Base-by-base conservation (phyloP, 2,329 filamentous ascomycete genomes). In the Emergomyces africanus region DNA sequence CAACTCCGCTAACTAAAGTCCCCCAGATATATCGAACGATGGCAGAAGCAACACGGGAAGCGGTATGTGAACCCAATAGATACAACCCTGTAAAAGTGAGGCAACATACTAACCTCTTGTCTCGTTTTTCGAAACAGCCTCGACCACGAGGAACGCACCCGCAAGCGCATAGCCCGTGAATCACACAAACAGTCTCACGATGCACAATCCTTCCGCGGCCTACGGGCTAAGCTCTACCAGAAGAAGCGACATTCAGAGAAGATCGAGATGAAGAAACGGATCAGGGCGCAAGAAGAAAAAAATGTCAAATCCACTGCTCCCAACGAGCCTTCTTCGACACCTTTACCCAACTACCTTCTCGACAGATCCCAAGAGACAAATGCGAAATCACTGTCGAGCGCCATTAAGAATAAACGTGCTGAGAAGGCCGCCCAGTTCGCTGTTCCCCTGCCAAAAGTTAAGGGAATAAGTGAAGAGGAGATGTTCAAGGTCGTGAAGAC, bases 401-500 rank as follows among this genome's bases (percentile, higher is more conserved):
- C 90, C 58, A 95, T 96, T 78, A 99, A 97, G 83, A 90, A 96
- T 75, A 96, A 96, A 81, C 82, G 94, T 46, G 82, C 82, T 63
- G 95, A 96, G 74, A 96, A 96, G 81, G 90, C 91, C 6, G 94
- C 94, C 56, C 89, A 92, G 71, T 97, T 96, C 72, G 83, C 82
- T 37, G 94, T 97, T 44, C 94, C 94, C 1, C 74, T 99, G 69
- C 94, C 94, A 41, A 96, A 96, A 77, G 94, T 97, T 50, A 84
- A 89, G 69, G 92, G 90, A 64, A 96, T 97, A 67, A 85, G 83
- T 65, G 92, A 97, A 78, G 90, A 95, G 80, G 92, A 96, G 78
- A 92, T 96, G 87, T 97, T 97, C 80, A 92, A 89, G 76, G 91
- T 96, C 15, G 85, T 97, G 69, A 90, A 90, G 78, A 97, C 92